Evolutionary conservation across 257 asterid genomes (phyloP).

Genomic region (Capsicum chinense): DNA sequence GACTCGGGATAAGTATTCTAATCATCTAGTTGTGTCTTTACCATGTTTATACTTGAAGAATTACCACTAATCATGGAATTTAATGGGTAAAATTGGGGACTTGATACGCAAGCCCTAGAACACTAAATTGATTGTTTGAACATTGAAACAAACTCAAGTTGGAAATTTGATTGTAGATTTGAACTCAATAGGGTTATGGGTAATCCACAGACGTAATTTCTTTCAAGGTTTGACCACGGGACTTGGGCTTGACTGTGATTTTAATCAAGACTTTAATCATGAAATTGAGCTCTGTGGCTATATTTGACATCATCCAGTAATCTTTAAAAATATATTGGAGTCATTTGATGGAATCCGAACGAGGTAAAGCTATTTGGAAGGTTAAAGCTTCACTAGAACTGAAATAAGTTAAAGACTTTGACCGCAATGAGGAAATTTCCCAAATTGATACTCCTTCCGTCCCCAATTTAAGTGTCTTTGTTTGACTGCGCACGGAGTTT

Average conservation of each 20-base stretch:
- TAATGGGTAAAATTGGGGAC: background rate
- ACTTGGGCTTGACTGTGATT: background rate
- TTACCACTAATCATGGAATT: background rate
- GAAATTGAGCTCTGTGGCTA: background rate
- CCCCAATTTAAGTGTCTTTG: background rate
- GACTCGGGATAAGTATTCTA: background rate
- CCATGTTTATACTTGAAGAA: background rate
- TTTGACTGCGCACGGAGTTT: background rate
- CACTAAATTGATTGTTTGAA: background rate
- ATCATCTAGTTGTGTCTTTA: background rate
- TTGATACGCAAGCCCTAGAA: background rate
- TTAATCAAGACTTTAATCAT: background rate
- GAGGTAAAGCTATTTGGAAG: background rate
- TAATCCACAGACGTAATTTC: background rate
- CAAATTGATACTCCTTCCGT: background rate
- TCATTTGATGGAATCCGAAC: background rate
- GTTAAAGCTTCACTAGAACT: background rate
- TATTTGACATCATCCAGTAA: background rate
- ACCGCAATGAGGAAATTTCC: background rate
- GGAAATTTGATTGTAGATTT: background rate
- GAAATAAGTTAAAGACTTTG: background rate
- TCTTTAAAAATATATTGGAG: conserved; percentile 1
- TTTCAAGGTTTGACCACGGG: background rate
- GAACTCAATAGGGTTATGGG: background rate
- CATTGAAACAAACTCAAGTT: background rate